phyloP scores from a whole-genome alignment of 1,284 basidiomycete genomes.

The Sanghuangporus sanghuang region DNA sequence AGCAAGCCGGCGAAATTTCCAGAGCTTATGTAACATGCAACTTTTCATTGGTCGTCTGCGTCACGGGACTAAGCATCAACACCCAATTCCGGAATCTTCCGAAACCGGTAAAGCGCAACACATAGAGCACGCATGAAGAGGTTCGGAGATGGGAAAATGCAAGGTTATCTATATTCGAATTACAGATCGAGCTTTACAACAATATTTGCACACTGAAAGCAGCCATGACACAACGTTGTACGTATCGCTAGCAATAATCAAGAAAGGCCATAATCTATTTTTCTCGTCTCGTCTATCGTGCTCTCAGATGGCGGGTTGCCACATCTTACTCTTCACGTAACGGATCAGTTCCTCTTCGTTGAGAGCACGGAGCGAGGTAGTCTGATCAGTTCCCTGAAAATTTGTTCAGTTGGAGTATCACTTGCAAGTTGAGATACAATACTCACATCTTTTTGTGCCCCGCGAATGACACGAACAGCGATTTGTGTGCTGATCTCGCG shows the following conservation, averaged over 20 bases:
- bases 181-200: background rate
- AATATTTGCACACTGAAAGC: background rate
- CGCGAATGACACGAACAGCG: conserved; percentile 67
- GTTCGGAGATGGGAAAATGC: background rate
- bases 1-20: conserved; percentile 1
- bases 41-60: background rate
- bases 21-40: background rate
- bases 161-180: background rate
- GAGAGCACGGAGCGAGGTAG: conserved; percentile 48
- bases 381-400: conserved; percentile 54
- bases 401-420: conserved; percentile 2
- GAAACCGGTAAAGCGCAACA: background rate
- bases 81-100: conserved; percentile 1
- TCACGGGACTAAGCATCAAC: background rate
- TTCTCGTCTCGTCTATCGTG: background rate
- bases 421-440: background rate
- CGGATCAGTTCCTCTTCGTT: conserved; percentile 49
- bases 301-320: conserved; percentile 43
- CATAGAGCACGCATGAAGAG: background rate
- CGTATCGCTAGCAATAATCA: background rate
- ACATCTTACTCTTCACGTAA: conserved; percentile 63
- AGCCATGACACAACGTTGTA: background rate
- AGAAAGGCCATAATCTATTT: background rate
- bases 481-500: conserved; percentile 79
- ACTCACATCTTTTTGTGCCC: conserved; percentile 70